These are phyloP conservation scores for Cryptomeria japonica DNA, from an alignment of 75 land plant species.

Conservation along the genomic window DNA sequence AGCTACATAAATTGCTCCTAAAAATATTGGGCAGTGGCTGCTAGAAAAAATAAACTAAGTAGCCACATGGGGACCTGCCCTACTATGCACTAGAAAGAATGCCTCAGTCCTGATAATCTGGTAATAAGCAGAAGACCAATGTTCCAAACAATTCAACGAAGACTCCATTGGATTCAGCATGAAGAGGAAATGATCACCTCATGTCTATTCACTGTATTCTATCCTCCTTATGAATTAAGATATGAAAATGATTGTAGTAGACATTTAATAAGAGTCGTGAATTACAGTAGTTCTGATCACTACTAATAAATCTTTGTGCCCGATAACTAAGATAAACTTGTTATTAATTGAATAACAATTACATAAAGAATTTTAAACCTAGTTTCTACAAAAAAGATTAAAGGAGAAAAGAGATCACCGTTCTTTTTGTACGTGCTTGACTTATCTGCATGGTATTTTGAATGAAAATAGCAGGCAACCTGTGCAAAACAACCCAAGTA, in stretches of 20 bases:
- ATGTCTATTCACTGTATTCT: not conserved
- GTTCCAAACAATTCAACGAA: not conserved
- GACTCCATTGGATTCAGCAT: not conserved
- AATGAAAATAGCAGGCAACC: constrained; percentile 89
- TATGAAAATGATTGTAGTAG: not conserved
- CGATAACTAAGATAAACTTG: not conserved
- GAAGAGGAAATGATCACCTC: not conserved
- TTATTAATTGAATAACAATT: not conserved
- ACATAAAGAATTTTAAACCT: not conserved
- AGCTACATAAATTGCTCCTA: too few species aligned
- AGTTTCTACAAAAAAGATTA: not conserved
- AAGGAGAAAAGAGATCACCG: constrained; percentile 41
- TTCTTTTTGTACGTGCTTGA: constrained; percentile 71
- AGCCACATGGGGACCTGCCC: too few species aligned
- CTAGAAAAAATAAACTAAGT: too few species aligned
- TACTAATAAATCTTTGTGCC: not conserved
- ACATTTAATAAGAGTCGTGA: not conserved
- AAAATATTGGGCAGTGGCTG: too few species aligned
- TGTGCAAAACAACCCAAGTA: constrained; percentile 26
- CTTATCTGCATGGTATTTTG: constrained; percentile 54
- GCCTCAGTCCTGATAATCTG: not conserved
- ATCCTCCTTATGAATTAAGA: not conserved
- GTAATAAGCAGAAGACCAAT: not conserved
- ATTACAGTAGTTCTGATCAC: not conserved
- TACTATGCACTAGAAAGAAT: not conserved